Base-by-base conservation (phyloP, 2,329 filamentous ascomycete species). In the Alternaria consortialis region DNA sequence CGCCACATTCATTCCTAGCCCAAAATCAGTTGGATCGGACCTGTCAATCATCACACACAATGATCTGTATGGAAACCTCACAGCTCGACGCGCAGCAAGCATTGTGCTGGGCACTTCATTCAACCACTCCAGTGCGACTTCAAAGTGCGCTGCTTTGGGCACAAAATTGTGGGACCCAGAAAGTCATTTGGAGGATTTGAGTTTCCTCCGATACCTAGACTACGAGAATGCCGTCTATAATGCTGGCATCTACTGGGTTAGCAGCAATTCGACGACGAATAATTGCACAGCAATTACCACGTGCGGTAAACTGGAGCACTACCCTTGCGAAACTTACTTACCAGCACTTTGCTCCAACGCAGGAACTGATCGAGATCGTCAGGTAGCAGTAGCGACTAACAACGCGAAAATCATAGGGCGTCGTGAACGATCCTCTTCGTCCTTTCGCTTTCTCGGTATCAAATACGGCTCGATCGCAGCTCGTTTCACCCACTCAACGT, bases 371-470 rank as follows among this genome's bases (percentile, higher is more conserved):
- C 37, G 7, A 9, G 37, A 39, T 39, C 37, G 37, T 39, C 69
- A 68, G 50, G 63, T 63, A 11, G 43, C 65, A 8, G 65, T 73
- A 12, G 64, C 47, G 9, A 61, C 68, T 11, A 65, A 67, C 17
- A 69, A 72, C 42, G 62, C 66, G 36, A 68, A 63, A 1, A 47
- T 73, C n/a, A 23, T 58, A 34, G 80, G 80, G 1, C 83, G 79
- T 58, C 81, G 83, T 13, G 82, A 84, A 58, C 79, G 76, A n/a
- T 74, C 80, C 23, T 56, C 37, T 25, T 53, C 47, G 15, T 80
- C 80, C 12, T 86, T 86, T 66, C 82, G 84, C 6, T 86, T 86
- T 65, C 74, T 84, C 17, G 84, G 84, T 15, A 72, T 86, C 34
- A 79, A 81, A 53, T 85, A 84, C 61, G 83, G 82, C 3, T 64